Conservation (phyloP, 2,329 filamentous ascomycete species). For the Alternaria triticina region DNA sequence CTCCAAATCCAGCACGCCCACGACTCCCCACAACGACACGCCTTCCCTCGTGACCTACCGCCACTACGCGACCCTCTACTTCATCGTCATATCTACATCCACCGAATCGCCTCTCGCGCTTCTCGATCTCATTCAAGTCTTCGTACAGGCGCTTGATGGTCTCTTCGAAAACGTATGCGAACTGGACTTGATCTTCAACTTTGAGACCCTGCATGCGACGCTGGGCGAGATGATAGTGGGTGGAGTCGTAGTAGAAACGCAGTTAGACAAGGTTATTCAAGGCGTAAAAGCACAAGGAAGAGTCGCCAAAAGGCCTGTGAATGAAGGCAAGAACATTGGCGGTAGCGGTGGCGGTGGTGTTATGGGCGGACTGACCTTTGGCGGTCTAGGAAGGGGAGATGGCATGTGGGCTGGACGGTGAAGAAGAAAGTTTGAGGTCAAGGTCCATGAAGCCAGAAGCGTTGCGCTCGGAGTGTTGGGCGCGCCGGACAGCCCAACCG, state of each 20-base stretch:
- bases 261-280: conserved; percentile 83
- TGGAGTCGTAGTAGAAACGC: conserved; percentile 92
- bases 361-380: conserved; percentile 29
- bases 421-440: conserved; percentile 1
- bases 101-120: conserved; percentile 95
- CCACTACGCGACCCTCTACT: conserved; percentile 97
- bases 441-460: neutral
- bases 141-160: conserved; percentile 92
- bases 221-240: conserved; percentile 94
- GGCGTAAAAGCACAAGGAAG: conserved; percentile 78
- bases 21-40: conserved; percentile 78
- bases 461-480: neutral
- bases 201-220: conserved; percentile 91
- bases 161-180: conserved; percentile 99
- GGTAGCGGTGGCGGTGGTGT: conserved; percentile 22
- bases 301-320: conserved; percentile 79
- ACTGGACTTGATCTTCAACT: conserved; percentile 98
- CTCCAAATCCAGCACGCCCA: conserved; percentile 51
- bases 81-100: conserved; percentile 96
- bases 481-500: neutral
- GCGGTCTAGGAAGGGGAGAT: conserved; percentile 39
- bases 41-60: conserved; percentile 97
- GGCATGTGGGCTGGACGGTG: conserved; percentile 42
- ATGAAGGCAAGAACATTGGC: conserved; percentile 61
- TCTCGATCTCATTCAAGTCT: conserved; percentile 97